phyloP scores from a whole-genome alignment of 2,329 filamentous ascomycete genomes.

The Trichophaea hybrida region DNA sequence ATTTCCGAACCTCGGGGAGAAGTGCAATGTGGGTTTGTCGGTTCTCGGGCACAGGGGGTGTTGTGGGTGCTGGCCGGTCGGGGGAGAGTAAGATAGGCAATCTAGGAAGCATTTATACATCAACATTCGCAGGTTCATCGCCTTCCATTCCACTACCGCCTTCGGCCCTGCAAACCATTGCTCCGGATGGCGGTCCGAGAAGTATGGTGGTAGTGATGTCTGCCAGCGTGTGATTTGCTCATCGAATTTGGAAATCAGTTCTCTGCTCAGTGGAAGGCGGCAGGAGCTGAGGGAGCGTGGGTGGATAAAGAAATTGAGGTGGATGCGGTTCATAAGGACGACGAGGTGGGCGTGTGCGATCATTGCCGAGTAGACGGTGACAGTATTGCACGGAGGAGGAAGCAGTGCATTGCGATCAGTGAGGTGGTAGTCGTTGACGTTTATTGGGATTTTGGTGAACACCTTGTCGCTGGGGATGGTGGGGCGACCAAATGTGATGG shows the following conservation, averaged over 20 bases:
- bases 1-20: slow-evolving; percentile 29
- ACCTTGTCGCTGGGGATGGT: slow-evolving; percentile 34
- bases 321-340: slow-evolving; percentile 35
- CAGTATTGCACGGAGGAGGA: slow-evolving; percentile 29
- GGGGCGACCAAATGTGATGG: slow-evolving; percentile 37
- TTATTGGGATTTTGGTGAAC: slow-evolving; percentile 34
- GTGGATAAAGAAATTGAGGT: slow-evolving; percentile 35
- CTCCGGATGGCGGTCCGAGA: slow-evolving; percentile 26
- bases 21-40: slow-evolving; percentile 2
- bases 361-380: slow-evolving; percentile 36
- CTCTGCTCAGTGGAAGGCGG: slow-evolving; percentile 28
- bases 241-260: slow-evolving; percentile 34
- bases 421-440: slow-evolving; percentile 33
- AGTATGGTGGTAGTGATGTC: slow-evolving; percentile 31
- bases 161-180: slow-evolving; percentile 33
- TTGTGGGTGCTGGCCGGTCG: slow-evolving; percentile 7
- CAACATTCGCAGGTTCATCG: slow-evolving; percentile 36
- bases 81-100: slow-evolving; percentile 26
- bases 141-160: slow-evolving; percentile 35
- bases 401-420: slow-evolving; percentile 9
- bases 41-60: background rate
- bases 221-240: slow-evolving; percentile 33
- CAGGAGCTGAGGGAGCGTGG: slow-evolving; percentile 13
- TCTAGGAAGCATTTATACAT: slow-evolving; percentile 38
- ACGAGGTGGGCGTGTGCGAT: slow-evolving; percentile 36